Base-by-base conservation (phyloP, 192 early-diverging fungal species). In the Backusella liffmaniae region DNA sequence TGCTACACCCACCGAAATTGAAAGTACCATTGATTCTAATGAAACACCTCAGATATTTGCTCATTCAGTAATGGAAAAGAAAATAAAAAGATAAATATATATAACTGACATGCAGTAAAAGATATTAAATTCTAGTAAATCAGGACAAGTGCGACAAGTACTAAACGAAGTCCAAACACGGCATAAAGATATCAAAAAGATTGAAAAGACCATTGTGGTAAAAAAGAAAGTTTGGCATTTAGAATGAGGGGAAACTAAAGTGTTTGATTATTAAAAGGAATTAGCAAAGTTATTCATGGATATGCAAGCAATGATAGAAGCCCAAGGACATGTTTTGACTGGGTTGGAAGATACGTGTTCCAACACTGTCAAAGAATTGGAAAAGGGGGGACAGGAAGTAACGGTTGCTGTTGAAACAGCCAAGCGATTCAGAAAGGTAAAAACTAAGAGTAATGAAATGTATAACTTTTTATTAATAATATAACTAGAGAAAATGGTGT, bases 201-300 rank as follows among this genome's bases (percentile, higher is more conserved):
- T 96, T 75, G 94, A 96, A 84, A 91, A 91, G 79, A 91, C 90
- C 15, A 93, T 95, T 77, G 73, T 93, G 70, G 93, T 94, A 86
- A 73, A 83, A 39, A 12, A 8, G 37, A 39, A 10, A 8, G 1
- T 39, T 39, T 12, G 32, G 32, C 32, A 32, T 39, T 83, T 34
- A 29, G 6, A 15, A 42, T 26, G n/a, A 30, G 35, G 8, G 39
- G 29, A 26, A 26, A 39, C 10, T 10, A 39, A 39, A 1, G 2
- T 10, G 0, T 12, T 13, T 36, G 15, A 26, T 59, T 35, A 32
- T 32, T 2, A 32, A 32, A 82, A 92, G 88, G 94, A 96, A 88
- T 82, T 96, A 32, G 90, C 92, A 78, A 88, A 94, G 84, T 81
- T 96, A 46, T 96, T 95, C 71, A 86, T 91, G 66, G 94, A 96